phyloP scores from a whole-genome alignment of 2,329 filamentous ascomycete genomes.

The Emericellopsis atlantica region DNA sequence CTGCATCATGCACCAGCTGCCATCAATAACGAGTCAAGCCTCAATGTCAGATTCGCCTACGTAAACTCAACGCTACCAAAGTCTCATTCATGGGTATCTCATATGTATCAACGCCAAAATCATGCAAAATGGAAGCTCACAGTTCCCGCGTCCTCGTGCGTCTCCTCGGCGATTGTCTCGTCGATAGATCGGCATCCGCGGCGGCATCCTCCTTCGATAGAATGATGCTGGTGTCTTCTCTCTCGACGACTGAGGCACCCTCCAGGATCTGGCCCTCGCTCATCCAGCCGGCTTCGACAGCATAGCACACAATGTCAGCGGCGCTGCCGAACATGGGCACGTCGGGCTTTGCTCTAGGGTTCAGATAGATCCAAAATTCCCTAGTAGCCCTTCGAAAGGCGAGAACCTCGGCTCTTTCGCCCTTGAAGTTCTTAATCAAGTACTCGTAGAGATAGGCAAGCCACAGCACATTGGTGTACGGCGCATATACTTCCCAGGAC shows the following conservation, averaged over 20 bases:
- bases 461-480: constrained; percentile 56
- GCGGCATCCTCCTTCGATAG: constrained; percentile 13
- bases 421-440: constrained; percentile 31
- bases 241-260: constrained; percentile 19
- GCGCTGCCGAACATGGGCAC: constrained; percentile 41
- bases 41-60: not conserved
- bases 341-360: constrained; percentile 33
- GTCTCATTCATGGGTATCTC: not conserved
- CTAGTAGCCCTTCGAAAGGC: constrained; percentile 33
- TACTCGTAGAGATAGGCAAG: constrained; percentile 49
- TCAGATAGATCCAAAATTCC: constrained; percentile 40
- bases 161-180: constrained; percentile 11
- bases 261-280: constrained; percentile 36
- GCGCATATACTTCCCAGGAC: constrained; percentile 40
- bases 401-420: constrained; percentile 29
- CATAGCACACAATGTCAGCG: constrained; percentile 43
- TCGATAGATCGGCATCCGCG: constrained; percentile 7
- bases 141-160: not conserved
- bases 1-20: not conserved
- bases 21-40: not conserved
- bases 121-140: not conserved
- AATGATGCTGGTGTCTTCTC: constrained; percentile 27
- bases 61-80: not conserved
- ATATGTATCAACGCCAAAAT: not conserved
- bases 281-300: constrained; percentile 45